Evolutionary conservation across 768 basidiomycete genomes (phyloP), one percentile per base, ranked within the genome.

Genomic region (Termitomyces heimii): DNA sequence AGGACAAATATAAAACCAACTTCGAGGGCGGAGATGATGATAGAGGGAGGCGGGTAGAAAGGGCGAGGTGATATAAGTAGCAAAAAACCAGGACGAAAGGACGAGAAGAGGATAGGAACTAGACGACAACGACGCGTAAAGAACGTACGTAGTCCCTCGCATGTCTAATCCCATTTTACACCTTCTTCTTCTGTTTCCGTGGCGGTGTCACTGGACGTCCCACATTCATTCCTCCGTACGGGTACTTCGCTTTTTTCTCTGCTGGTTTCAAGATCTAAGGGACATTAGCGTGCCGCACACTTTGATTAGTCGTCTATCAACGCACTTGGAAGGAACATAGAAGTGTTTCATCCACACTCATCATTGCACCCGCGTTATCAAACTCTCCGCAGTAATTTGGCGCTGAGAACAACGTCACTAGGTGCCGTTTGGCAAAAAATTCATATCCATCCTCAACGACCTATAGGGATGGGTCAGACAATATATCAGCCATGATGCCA

Each of bases 351-450:
- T 98, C 96, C 43, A 99, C 96, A 67, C 92, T 94, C 96, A 98
- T 99, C 96, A 99, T 99, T 34, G 96, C 96, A 37, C 96, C 96
- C 4, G 96, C 95, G 71, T 99, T 99, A 73, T 99, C 96, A 67
- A 99, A 99, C 77, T 98, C 91, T 62, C 93, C 90, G 65, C 89
- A 92, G 67, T 93, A 92, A 77, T 93, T 92, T 58, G 96, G 96
- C 52, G 96, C 96, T 24, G 94, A 96, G 77, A 98, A 98, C 45
- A 98, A 72, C 43, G 96, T 98, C 63, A 98, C 96, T 63, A 98
- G 74, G 76, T 96, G 94, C 63, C 96, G 82, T 76, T 98, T 98
- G 46, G 95, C 95, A 67, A 98, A 98, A 75, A 98, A 98, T 71
- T 98, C 96, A 72, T 98, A 98, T 40, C 96, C 96, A 63, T 98